Conservation (phyloP, 2,329 filamentous ascomycete species). For the Fusarium sp. region DNA sequence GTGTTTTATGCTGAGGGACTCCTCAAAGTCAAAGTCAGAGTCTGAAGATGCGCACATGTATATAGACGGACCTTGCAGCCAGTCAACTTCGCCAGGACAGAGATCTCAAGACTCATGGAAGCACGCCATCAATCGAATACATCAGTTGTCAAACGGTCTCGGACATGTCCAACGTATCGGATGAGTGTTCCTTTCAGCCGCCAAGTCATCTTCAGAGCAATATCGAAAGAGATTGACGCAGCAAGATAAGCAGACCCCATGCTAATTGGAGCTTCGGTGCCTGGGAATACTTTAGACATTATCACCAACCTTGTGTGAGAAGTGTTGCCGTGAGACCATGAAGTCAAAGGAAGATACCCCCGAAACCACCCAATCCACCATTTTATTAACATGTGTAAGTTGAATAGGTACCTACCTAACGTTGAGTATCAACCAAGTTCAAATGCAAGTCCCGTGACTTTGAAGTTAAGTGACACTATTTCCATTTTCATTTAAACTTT, state of each 20-base stretch:
- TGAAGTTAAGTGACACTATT: not conserved
- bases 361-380: not conserved
- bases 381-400: not conserved
- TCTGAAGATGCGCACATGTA: not conserved
- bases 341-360: not conserved
- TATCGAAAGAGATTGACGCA: not conserved
- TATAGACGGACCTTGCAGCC: not conserved
- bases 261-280: not conserved
- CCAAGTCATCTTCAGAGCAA: not conserved
- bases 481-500: not conserved
- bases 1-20: not conserved
- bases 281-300: not conserved
- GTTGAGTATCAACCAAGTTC: too few species aligned
- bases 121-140: not conserved
- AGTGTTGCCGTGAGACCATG: not conserved
- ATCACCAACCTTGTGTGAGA: not conserved
- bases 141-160: not conserved
- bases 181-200: not conserved
- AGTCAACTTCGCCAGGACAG: not conserved
- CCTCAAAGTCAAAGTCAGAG: not conserved
- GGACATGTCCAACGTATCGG: not conserved
- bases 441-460: not conserved
- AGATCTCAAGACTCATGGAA: not conserved
- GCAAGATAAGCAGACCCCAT: not conserved
- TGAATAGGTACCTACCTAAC: not conserved